Conservation (phyloP, 2,329 filamentous ascomycete genomes). For the Pochonia chlamydosporia region DNA sequence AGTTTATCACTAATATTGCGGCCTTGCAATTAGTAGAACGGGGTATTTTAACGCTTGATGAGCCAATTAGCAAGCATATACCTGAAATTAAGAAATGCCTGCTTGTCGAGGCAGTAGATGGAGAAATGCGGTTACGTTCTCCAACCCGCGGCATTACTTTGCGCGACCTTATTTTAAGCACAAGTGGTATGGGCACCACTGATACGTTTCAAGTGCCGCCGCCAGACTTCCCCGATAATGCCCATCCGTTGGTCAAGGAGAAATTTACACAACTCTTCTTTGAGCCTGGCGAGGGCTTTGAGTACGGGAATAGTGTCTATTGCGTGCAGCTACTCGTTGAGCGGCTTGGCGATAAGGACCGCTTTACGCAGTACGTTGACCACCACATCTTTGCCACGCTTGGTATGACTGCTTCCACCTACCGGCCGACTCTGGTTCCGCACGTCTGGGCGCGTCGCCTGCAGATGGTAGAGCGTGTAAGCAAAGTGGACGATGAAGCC, state of each 20-base stretch:
- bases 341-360: constrained; percentile 7
- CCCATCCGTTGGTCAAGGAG: constrained; percentile 7
- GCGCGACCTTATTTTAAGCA: constrained; percentile 6
- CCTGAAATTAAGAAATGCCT: constrained; percentile 9
- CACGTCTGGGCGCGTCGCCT: constrained; percentile 8
- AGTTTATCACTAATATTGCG: constrained; percentile 8
- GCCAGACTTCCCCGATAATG: constrained; percentile 6
- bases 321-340: constrained; percentile 9
- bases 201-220: constrained; percentile 7
- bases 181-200: constrained; percentile 7
- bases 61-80: constrained; percentile 8
- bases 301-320: constrained; percentile 7
- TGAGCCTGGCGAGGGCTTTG: constrained; percentile 10
- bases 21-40: constrained; percentile 8
- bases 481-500: constrained; percentile 2
- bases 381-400: constrained; percentile 7
- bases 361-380: constrained; percentile 5
- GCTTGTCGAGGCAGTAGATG: constrained; percentile 5
- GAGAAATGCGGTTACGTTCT: constrained; percentile 3
- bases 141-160: constrained; percentile 5
- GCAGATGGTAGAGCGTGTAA: constrained; percentile 10
- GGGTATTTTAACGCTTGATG: constrained; percentile 6
- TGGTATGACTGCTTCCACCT: constrained; percentile 9
- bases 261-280: constrained; percentile 8
- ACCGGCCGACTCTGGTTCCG: constrained; percentile 4